Evolutionary conservation across 495 filamentous ascomycete genomes (phyloP), one percentile per base, ranked within the genome.

Genomic region (Amniculicola lignicola): DNA sequence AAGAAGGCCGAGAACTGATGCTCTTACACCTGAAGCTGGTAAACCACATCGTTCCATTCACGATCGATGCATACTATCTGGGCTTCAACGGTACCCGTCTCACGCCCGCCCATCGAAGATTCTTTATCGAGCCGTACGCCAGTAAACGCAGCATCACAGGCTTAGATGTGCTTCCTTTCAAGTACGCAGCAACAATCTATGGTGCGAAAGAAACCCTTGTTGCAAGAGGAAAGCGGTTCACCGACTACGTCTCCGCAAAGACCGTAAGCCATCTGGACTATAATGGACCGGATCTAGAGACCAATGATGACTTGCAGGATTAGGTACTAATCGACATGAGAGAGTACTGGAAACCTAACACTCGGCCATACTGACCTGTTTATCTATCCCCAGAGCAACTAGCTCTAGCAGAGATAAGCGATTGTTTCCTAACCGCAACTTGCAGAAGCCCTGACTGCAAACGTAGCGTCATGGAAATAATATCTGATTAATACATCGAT

Each of bases 311-410:
- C 4, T 12, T 51, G 15, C 40, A 51, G 12, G 48, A 51, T 12
- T 18, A 51, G 16, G 31, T 51, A 14, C 18, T 51, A 12, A 35
- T 51, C 5, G 48, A 51, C 33, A 51, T 41, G 18, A 51, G 14
- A 18, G 31, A 40, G 25, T 51, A 40, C 48, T 40, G 16, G 11
- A 51, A 41, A 22, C 0, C 7, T 16, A 21, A 44, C 16, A 10
- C 4, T 10, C 18, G 37, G 37, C 6, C 19, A 40, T 18, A 27
- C 41, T 4, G 18, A 27, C 10, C 29, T 7, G n/a, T n/a, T n/a
- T 35, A 35, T 35, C n/a, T 35, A 7, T 7, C n/a, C 29, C 29
- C 41, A 4, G 41, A 44, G 4, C 16, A 6, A 10, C 16, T 44
- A 27, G 41, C 21, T 22, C 9, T 44, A 11, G 7, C 41, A 10